Conservation (phyloP, 1,139 yeast genomes). For the Zhuliangozyma parablackwelliae region DNA sequence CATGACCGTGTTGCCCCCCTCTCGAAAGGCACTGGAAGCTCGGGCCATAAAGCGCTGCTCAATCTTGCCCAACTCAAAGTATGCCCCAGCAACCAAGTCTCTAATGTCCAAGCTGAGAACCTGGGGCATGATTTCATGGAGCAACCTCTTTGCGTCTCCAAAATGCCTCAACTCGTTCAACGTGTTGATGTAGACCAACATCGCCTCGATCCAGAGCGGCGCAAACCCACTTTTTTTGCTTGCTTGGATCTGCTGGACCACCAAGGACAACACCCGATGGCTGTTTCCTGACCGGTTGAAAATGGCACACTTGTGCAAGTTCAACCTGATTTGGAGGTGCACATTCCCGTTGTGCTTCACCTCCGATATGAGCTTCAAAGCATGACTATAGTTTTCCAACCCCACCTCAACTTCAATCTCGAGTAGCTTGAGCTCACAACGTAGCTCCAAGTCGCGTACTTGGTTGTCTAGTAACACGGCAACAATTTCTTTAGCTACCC, state of each 20-base stretch:
- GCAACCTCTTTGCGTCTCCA: slow-evolving; percentile 33
- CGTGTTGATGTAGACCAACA: slow-evolving; percentile 33
- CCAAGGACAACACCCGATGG: slow-evolving; percentile 37
- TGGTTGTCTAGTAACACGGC: slow-evolving; percentile 19
- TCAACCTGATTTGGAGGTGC: slow-evolving; percentile 39
- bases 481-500: slow-evolving; percentile 22
- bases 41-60: slow-evolving; percentile 9
- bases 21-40: no score
- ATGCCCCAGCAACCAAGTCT: slow-evolving; percentile 32
- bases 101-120: slow-evolving; percentile 32
- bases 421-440: slow-evolving; percentile 23
- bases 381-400: slow-evolving; percentile 27
- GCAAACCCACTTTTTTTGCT: slow-evolving; percentile 40
- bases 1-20: no score
- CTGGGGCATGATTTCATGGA: slow-evolving; percentile 35
- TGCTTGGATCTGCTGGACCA: slow-evolving; percentile 41
- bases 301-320: slow-evolving; percentile 40
- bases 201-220: slow-evolving; percentile 36
- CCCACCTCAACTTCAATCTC: slow-evolving; percentile 26
- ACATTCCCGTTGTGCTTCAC: slow-evolving; percentile 24
- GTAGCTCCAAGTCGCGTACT: slow-evolving; percentile 28
- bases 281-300: slow-evolving; percentile 33
- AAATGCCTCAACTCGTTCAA: slow-evolving; percentile 30
- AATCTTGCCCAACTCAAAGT: slow-evolving; percentile 31
- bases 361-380: slow-evolving; percentile 30